These are phyloP conservation scores for Curvularia eragrostidis DNA, from an alignment of 2,329 filamentous ascomycete species.

Conservation along the genomic window DNA sequence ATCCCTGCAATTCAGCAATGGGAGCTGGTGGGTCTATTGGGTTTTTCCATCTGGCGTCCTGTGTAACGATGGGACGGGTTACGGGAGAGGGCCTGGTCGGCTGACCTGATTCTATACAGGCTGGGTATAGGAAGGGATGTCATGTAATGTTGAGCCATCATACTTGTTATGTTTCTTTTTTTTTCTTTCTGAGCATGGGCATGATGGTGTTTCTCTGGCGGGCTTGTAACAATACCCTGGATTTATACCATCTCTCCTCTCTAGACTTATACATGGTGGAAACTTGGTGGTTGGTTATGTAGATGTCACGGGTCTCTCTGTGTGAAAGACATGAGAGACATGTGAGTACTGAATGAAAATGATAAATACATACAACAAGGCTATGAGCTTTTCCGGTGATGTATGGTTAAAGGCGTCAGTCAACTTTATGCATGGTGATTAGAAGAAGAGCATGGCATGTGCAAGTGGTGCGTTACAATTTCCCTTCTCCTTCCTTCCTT, in stretches of 20 bases:
- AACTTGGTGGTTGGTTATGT: background rate
- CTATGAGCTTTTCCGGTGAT: background rate
- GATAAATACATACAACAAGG: background rate
- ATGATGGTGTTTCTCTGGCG: background rate
- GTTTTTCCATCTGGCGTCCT: slow-evolving; percentile 8
- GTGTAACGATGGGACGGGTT: background rate
- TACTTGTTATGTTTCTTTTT: background rate
- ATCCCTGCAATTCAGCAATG: slow-evolving; percentile 17
- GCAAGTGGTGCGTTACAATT: background rate
- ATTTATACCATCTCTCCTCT: slow-evolving; percentile 22
- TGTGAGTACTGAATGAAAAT: background rate
- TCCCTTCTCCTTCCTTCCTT: background rate
- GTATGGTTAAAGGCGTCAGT: background rate
- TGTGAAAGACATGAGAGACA: background rate
- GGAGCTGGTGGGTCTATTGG: slow-evolving; percentile 10
- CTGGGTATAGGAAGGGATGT: background rate
- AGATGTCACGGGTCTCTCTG: background rate
- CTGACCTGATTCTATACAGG: slow-evolving; percentile 4
- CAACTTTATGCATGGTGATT: background rate
- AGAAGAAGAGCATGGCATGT: background rate
- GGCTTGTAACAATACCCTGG: slow-evolving; percentile 11
- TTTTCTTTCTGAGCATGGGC: background rate
- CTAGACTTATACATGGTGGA: background rate
- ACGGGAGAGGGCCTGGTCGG: slow-evolving; percentile 7
- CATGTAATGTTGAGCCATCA: background rate